Evolutionary conservation across 2,329 filamentous ascomycete species (phyloP).

Genomic region (Huntiella moniliformis): DNA sequence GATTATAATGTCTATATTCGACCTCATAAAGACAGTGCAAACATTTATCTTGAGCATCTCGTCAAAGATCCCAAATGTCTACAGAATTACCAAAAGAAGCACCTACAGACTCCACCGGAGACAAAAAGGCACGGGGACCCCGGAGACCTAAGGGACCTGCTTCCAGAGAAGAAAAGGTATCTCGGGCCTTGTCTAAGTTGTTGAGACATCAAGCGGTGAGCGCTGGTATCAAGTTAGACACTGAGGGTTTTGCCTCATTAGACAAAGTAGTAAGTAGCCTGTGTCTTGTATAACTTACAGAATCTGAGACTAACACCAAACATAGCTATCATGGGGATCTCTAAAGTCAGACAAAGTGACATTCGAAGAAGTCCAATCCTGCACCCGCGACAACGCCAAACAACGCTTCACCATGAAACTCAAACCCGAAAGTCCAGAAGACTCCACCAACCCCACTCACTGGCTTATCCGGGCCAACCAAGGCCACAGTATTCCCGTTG

Average conservation of each 20-base stretch:
- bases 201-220: slow-evolving; percentile 37
- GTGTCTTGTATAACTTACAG: not conserved
- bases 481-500: slow-evolving; percentile 67
- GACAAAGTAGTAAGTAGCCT: slow-evolving; percentile 35
- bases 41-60: no score
- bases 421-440: slow-evolving; percentile 15
- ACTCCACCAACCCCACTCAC: slow-evolving; percentile 33
- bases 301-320: not conserved
- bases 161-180: slow-evolving; percentile 29
- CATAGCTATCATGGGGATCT: slow-evolving; percentile 33
- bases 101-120: not conserved
- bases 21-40: no score
- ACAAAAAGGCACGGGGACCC: not conserved
- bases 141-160: slow-evolving; percentile 16
- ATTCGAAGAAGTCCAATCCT: slow-evolving; percentile 49
- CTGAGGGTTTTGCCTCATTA: slow-evolving; percentile 38
- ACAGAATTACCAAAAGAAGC: no score
- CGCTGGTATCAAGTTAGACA: slow-evolving; percentile 37
- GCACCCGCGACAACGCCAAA: slow-evolving; percentile 66
- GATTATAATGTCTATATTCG: no score
- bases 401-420: slow-evolving; percentile 66
- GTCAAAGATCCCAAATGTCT: no score
- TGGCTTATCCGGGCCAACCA: slow-evolving; percentile 92
- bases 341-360: slow-evolving; percentile 54
- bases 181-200: slow-evolving; percentile 34